Conservation (phyloP, 805 yeast genomes). For the Myxozyma geophila region DNA sequence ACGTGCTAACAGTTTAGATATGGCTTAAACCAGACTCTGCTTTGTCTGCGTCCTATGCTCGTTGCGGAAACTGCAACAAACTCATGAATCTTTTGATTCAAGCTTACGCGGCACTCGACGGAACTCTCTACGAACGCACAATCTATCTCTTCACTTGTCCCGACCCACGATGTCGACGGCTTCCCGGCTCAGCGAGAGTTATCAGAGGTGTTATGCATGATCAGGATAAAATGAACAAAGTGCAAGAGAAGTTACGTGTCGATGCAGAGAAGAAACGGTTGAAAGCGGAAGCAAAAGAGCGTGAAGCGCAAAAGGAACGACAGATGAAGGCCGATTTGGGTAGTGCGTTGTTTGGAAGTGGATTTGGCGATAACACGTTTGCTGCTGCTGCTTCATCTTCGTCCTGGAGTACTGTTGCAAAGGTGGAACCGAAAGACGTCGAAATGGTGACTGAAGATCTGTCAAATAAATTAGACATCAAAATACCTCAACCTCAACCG, state of each 20-base stretch:
- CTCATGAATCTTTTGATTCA: conserved; percentile 74
- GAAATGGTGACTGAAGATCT: conserved; percentile 3
- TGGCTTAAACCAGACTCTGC: conserved; percentile 68
- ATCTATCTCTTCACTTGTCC: conserved; percentile 80
- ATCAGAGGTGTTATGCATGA: conserved; percentile 76
- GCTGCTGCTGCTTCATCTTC: conserved; percentile 5
- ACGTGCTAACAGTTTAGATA: conserved; percentile 39
- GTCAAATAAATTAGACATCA: neutral
- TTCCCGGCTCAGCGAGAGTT: conserved; percentile 72
- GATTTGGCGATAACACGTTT: conserved; percentile 40
- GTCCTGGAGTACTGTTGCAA: neutral
- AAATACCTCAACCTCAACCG: neutral
- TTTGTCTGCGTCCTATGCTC: conserved; percentile 56
- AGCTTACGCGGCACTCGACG: conserved; percentile 77
- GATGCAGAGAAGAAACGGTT: conserved; percentile 51
- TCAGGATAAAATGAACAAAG: conserved; percentile 49
- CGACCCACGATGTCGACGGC: conserved; percentile 65
- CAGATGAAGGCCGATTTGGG: conserved; percentile 5
- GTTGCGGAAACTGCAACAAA: conserved; percentile 68
- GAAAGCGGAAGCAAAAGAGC: conserved; percentile 52
- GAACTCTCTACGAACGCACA: conserved; percentile 74
- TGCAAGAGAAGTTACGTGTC: conserved; percentile 38
- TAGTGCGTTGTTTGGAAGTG: conserved; percentile 50
- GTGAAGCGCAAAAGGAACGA: conserved; percentile 44
- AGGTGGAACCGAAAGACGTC: conserved; percentile 4